Base-by-base conservation (phyloP, 2,329 filamentous ascomycete genomes). In the Teratosphaeria gauchensis region DNA sequence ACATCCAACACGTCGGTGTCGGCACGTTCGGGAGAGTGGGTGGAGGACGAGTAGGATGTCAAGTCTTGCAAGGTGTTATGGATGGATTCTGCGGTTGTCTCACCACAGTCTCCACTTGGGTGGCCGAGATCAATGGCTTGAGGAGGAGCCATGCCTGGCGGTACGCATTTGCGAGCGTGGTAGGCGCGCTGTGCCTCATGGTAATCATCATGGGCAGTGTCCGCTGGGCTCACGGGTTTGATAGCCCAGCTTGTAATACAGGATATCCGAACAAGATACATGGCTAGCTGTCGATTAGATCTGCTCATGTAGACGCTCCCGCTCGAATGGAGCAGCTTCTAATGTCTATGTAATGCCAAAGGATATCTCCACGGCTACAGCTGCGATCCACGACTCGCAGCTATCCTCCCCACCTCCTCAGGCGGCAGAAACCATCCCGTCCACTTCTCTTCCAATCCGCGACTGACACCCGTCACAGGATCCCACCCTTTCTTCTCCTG, bases 141-240 rank as follows among this genome's bases (percentile, higher is more conserved):
- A 68, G 69, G 63, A 64, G 71, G 30, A 74, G 74, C 16, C 76
- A 85, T 71, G 83, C 86, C 2, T 95, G 92, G 75, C 61, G 83
- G 0, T 94, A 94, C 67, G 87, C 84, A 0, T 62, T 69, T 0
- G 71, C 73, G 21, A 92, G 87, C 66, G 80, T 92, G 2, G 68
- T 77, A 0, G 76, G 77, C 0, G 83, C 81, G 2, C 68, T 90
- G 59, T 78, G 76, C 11, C 64, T 87, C 11, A 72, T 89, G 78
- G 78, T 91, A 28, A 77, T 83, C 0, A 80, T 92, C 19, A 89
- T 92, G 85, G 90, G 90, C 0, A 85, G 86, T 60, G 73, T 92
- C 68, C 75, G 81, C 60, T 95, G 89, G 90, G 86, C 79, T 24
- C 67, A 77, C 5, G 77, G 77, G 1, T 79, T 71, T 70, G 62